Percentiles rank a stretch among this genome's conserved stretches.
Evolutionary conservation across 345 rosid genomes (phyloP).

Genomic region (Stellera chamaejasme): DNA sequence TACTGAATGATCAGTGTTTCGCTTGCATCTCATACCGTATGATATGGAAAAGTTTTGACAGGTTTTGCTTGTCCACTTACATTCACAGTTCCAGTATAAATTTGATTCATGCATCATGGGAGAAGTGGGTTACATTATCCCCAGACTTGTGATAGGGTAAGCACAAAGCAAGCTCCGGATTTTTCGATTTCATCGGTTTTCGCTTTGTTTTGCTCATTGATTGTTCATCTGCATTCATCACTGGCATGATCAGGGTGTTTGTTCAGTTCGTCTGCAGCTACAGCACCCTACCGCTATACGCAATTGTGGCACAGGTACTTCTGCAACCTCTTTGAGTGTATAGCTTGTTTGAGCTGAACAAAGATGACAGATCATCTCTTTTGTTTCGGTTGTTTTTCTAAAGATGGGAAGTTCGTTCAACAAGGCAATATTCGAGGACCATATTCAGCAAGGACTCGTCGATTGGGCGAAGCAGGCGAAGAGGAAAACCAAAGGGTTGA

Average conservation of each 20-base stretch:
- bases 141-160: conserved; percentile 75
- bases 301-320: conserved; percentile 70
- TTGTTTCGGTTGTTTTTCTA: neutral
- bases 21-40: neutral
- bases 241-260: conserved; percentile 27
- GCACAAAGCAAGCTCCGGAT: neutral
- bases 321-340: too few species aligned
- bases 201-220: neutral
- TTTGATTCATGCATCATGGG: conserved; percentile 82
- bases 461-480: conserved; percentile 74
- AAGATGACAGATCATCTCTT: too few species aligned
- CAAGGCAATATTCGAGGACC: conserved; percentile 67
- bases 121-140: conserved; percentile 42
- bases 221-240: neutral
- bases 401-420: conserved; percentile 90
- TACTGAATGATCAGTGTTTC: conserved; percentile 15
- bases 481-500: conserved; percentile 26
- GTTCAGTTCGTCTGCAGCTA: conserved; percentile 81
- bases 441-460: conserved; percentile 46
- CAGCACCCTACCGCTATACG: conserved; percentile 85
- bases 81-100: conserved; percentile 53
- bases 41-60: neutral
- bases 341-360: too few species aligned
- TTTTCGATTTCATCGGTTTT: neutral
- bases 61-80: too few species aligned